A percentile compares a stretch with the other conserved stretches of the same genome.
phyloP scores from a whole-genome alignment of 495 filamentous ascomycete genomes.

The Margaritispora aquatica region DNA sequence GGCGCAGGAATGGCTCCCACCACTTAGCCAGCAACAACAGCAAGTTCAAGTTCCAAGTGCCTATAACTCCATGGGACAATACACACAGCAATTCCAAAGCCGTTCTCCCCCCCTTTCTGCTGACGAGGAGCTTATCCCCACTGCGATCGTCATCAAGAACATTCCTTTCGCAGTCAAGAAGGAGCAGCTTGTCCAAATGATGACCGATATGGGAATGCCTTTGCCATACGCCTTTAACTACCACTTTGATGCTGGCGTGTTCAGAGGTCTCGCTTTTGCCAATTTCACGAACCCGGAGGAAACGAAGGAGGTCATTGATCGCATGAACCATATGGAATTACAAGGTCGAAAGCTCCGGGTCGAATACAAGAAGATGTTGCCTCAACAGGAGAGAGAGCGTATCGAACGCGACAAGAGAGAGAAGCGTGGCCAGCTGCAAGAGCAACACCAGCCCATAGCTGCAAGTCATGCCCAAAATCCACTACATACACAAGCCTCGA shows the following conservation, averaged over 20 bases:
- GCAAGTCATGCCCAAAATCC: conserved; percentile 37
- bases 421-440: conserved; percentile 90
- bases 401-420: conserved; percentile 98
- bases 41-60: conserved; percentile 20
- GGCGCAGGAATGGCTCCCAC: conserved; percentile 40
- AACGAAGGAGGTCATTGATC: conserved; percentile 81
- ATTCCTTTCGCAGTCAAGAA: conserved; percentile 98
- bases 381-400: conserved; percentile 84
- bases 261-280: conserved; percentile 92
- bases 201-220: conserved; percentile 86
- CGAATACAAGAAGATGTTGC: conserved; percentile 99
- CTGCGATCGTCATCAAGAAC: conserved; percentile 98
- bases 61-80: not conserved
- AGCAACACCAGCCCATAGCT: conserved; percentile 79
- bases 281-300: conserved; percentile 97
- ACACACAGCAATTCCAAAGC: not conserved
- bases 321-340: conserved; percentile 90
- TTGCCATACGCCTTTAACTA: conserved; percentile 99
- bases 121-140: conserved; percentile 89
- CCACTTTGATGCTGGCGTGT: conserved; percentile 97
- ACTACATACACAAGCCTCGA: conserved; percentile 76
- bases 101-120: conserved; percentile 23
- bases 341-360: conserved; percentile 91
- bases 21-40: conserved; percentile 25
- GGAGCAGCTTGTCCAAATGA: conserved; percentile 84